Evolutionary conservation across 148 eudicot species (phyloP), one percentile per base, ranked within the genome.

Genomic region (Linanthus parryae): DNA sequence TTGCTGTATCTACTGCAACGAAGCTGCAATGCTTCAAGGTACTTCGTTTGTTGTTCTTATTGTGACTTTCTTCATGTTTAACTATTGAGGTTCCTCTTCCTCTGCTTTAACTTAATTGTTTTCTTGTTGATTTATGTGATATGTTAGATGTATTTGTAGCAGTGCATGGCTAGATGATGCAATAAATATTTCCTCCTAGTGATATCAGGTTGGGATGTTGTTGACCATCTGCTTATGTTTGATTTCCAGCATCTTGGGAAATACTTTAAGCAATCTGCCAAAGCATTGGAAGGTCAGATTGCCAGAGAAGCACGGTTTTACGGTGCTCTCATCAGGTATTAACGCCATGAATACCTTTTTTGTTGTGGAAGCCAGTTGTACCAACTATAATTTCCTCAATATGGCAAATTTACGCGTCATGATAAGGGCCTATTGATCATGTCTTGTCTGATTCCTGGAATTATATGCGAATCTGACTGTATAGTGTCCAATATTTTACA

Each of bases 271-370:
- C 94, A 87, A 75, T 87, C 98, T 62, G 96, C 94, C 27, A 92
- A 87, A 81, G 78, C 88, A 67, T 68, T 92, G 73, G 98, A 92
- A 58, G 70, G 72, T 70, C 90, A 87, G 72, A 73, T 92, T 67
- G 83, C 83, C 14, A 84, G 88, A 72, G 98, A 92, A 72, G 94
- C 90, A 31, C 81, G 94, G 82, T 92, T 92, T 62, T 92, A 92
- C 59, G 94, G 98, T 54, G 96, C 98, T 74, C 88, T 92, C 36
- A 92, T 92, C 56, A 78, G 98, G 98, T 92, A 55, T 64, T 77
- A 50, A 21, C 22, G 59, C 59, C 35, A 19, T 19, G 33, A 9
- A 22, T 56, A 16, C 21, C 45, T 2, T 43, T n/a, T n/a, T n/a
- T n/a, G n/a, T n/a, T n/a, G n/a, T n/a, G n/a, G n/a, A n/a, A n/a